Evolutionary conservation across 2,329 filamentous ascomycete genomes (phyloP).

Genomic region (Penicillium sp.): DNA sequence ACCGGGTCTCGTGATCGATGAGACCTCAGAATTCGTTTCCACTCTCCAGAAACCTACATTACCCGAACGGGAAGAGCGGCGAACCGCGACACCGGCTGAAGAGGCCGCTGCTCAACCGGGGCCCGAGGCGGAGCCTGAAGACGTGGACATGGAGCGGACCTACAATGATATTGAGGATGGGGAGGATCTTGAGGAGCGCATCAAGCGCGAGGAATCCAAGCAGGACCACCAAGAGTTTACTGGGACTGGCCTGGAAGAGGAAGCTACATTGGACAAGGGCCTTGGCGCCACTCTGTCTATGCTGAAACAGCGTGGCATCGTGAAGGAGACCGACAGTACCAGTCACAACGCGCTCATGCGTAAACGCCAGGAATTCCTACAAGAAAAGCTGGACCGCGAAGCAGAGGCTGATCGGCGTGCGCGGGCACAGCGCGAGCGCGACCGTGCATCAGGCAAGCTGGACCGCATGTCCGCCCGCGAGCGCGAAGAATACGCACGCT

Average conservation of each 20-base stretch:
- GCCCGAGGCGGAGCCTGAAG: slow-evolving; percentile 50
- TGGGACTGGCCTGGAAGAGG: slow-evolving; percentile 74
- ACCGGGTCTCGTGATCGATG: slow-evolving; percentile 81
- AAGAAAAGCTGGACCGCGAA: slow-evolving; percentile 72
- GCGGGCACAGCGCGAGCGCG: slow-evolving; percentile 77
- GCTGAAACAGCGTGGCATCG: slow-evolving; percentile 76
- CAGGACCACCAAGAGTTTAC: slow-evolving; percentile 46
- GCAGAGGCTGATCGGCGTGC: slow-evolving; percentile 75
- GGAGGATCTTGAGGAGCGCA: slow-evolving; percentile 47
- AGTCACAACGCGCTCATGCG: slow-evolving; percentile 64
- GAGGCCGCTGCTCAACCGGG: slow-evolving; percentile 16
- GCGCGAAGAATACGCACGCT: slow-evolving; percentile 80
- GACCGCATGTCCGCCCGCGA: slow-evolving; percentile 89
- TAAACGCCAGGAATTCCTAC: slow-evolving; percentile 71
- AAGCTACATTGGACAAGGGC: slow-evolving; percentile 72
- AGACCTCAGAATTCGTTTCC: slow-evolving; percentile 90
- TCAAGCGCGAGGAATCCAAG: slow-evolving; percentile 47
- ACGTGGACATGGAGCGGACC: slow-evolving; percentile 52
- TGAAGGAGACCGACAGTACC: slow-evolving; percentile 60
- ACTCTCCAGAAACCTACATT: slow-evolving; percentile 67
- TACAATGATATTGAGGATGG: slow-evolving; percentile 50
- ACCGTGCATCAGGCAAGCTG: slow-evolving; percentile 73
- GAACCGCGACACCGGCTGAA: slow-evolving; percentile 27
- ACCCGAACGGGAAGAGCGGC: slow-evolving; percentile 49
- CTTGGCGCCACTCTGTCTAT: slow-evolving; percentile 78